Percentiles rank a stretch among this genome's conserved stretches.
Conservation (phyloP, 495 filamentous ascomycete genomes). For the Baudoinia panamericana region DNA sequence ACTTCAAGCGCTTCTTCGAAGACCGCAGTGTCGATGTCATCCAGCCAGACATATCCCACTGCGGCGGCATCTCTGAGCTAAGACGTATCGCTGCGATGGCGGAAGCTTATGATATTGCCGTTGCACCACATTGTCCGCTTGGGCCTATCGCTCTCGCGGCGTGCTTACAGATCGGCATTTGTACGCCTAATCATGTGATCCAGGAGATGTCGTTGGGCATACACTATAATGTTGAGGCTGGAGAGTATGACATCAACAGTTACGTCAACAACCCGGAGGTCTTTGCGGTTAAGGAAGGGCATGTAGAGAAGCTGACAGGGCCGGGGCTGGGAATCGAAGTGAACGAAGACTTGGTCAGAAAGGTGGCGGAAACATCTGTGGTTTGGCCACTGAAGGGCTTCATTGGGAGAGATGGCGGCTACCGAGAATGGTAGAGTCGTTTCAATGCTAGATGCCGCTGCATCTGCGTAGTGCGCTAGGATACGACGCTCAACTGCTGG, state of each 20-base stretch:
- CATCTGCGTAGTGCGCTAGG: background rate
- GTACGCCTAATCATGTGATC: slow-evolving; percentile 58
- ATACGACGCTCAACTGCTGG: background rate
- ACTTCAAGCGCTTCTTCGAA: slow-evolving; percentile 51
- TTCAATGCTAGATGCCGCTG: background rate
- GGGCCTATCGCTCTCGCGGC: slow-evolving; percentile 66
- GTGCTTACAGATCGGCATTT: slow-evolving; percentile 52
- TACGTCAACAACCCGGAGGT: slow-evolving; percentile 53
- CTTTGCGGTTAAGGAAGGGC: slow-evolving; percentile 53
- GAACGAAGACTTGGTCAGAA: slow-evolving; percentile 53
- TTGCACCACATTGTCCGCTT: slow-evolving; percentile 67
- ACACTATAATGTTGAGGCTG: slow-evolving; percentile 57
- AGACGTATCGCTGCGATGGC: slow-evolving; percentile 58
- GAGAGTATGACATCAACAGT: slow-evolving; percentile 51
- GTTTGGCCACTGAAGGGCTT: slow-evolving; percentile 52
- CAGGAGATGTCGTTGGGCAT: slow-evolving; percentile 75
- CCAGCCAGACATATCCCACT: slow-evolving; percentile 65
- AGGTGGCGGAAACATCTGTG: slow-evolving; percentile 37
- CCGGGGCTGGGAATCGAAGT: slow-evolving; percentile 64
- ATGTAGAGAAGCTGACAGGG: slow-evolving; percentile 47
- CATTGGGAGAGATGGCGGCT: slow-evolving; percentile 53
- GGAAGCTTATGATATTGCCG: slow-evolving; percentile 63
- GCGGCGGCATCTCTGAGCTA: slow-evolving; percentile 64
- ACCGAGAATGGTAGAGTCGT: slow-evolving; percentile 52
- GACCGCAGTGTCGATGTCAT: slow-evolving; percentile 57